Evolutionary conservation across 208 protist genomes (phyloP).

Genomic region (Naegleria lovaniensis): DNA sequence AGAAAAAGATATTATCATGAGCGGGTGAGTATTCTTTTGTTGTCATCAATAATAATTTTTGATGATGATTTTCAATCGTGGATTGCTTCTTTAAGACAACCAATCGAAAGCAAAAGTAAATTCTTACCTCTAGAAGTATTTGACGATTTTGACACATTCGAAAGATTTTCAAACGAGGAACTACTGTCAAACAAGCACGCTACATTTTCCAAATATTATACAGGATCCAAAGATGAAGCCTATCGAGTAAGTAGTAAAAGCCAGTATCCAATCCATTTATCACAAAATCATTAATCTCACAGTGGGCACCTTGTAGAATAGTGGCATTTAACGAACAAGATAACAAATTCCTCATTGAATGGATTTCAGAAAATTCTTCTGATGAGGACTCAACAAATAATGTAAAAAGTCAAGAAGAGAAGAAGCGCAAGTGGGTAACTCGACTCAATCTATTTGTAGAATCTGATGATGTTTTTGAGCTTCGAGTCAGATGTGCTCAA

Average conservation of each 20-base stretch:
- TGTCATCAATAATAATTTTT: neutral
- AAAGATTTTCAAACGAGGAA: neutral
- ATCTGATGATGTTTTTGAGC: neutral
- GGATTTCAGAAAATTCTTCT: neutral
- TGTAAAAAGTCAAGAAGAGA: neutral
- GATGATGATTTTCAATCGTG: neutral
- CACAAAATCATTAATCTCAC: too few species aligned
- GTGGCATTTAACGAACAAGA: neutral
- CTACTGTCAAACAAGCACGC: neutral
- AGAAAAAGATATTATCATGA: neutral
- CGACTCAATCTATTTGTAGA: slow-evolving; percentile 2
- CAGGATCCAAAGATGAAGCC: neutral
- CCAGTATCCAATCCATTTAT: too few species aligned
- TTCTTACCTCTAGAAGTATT: slow-evolving; percentile 15
- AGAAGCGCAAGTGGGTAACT: neutral
- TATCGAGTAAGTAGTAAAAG: neutral
- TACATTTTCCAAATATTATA: neutral
- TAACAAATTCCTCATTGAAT: neutral
- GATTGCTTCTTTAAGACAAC: neutral
- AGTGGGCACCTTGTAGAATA: neutral
- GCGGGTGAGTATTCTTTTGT: neutral
- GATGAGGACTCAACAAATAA: neutral
- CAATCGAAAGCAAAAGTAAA: neutral
- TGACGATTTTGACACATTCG: slow-evolving; percentile 1
- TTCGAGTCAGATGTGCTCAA: neutral